These are phyloP conservation scores for Flaveria brownii DNA, from an alignment of 129 eudicot species.

Conservation along the genomic window DNA sequence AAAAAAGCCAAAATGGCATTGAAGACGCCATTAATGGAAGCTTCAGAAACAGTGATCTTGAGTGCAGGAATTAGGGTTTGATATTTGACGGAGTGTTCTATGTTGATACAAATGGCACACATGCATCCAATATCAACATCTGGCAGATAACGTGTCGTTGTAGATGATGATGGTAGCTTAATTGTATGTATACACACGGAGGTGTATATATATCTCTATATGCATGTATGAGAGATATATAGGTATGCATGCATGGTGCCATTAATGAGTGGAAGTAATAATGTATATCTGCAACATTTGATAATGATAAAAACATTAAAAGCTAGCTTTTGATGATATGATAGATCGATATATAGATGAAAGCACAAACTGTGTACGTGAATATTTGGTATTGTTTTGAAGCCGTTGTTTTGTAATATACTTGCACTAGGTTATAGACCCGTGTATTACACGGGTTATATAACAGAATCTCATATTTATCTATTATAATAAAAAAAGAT, in stretches of 20 bases:
- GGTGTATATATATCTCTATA: neutral
- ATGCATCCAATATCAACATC: slow-evolving; percentile 24
- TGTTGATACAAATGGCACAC: slow-evolving; percentile 33
- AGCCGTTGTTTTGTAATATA: too few species aligned
- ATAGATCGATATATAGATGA: too few species aligned
- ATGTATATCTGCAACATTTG: neutral
- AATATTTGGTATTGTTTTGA: neutral
- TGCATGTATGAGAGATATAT: neutral
- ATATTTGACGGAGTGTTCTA: slow-evolving; percentile 34
- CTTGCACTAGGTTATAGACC: too few species aligned
- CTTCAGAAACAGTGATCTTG: slow-evolving; percentile 29
- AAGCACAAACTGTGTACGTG: neutral
- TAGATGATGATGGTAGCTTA: neutral
- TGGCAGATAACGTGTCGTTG: neutral
- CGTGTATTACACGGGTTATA: too few species aligned
- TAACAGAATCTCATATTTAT: too few species aligned
- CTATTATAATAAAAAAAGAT: too few species aligned
- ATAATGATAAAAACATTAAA: neutral
- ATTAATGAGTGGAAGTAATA: too few species aligned
- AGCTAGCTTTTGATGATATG: neutral
- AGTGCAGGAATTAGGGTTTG: slow-evolving; percentile 24
- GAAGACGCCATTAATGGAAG: slow-evolving; percentile 39
- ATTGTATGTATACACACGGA: neutral
- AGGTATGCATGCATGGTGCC: neutral
- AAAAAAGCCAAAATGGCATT: slow-evolving; percentile 32